phyloP scores from a whole-genome alignment of 129 eudicot genomes.

The Flaveria linearis region DNA sequence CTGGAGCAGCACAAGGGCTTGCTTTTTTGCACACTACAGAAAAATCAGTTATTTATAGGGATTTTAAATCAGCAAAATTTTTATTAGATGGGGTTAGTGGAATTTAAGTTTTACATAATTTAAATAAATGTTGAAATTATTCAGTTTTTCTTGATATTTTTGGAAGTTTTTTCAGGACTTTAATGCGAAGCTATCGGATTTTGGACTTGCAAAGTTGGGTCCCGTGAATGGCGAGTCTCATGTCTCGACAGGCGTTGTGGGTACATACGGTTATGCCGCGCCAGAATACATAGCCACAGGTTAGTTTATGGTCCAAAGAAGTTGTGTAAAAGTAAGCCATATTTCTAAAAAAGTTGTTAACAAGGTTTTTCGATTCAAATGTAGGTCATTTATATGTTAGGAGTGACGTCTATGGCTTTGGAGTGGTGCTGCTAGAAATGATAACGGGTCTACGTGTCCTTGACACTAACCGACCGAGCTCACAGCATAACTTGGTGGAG shows the following conservation, averaged over 20 bases:
- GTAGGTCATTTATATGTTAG: conserved; percentile 82
- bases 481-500: conserved; percentile 61
- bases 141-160: background rate
- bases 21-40: conserved; percentile 64
- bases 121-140: background rate
- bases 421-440: conserved; percentile 72
- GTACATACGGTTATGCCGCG: conserved; percentile 90
- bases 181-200: conserved; percentile 82
- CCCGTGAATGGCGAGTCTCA: conserved; percentile 72
- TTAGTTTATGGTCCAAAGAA: conserved; percentile 21
- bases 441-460: conserved; percentile 69
- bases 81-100: conserved; percentile 57
- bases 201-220: conserved; percentile 81
- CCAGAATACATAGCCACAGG: conserved; percentile 92
- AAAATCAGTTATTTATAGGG: conserved; percentile 72
- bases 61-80: conserved; percentile 74
- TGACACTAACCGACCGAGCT: conserved; percentile 62
- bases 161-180: conserved; percentile 35
- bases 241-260: conserved; percentile 72
- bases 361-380: background rate
- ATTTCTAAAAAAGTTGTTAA: background rate
- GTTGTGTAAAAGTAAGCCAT: background rate
- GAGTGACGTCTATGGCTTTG: conserved; percentile 88
- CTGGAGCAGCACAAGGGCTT: conserved; percentile 77
- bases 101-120: background rate